These are phyloP conservation scores for Dendrobium huoshanense DNA, from an alignment of 106 monocot species.

Conservation along the genomic window DNA sequence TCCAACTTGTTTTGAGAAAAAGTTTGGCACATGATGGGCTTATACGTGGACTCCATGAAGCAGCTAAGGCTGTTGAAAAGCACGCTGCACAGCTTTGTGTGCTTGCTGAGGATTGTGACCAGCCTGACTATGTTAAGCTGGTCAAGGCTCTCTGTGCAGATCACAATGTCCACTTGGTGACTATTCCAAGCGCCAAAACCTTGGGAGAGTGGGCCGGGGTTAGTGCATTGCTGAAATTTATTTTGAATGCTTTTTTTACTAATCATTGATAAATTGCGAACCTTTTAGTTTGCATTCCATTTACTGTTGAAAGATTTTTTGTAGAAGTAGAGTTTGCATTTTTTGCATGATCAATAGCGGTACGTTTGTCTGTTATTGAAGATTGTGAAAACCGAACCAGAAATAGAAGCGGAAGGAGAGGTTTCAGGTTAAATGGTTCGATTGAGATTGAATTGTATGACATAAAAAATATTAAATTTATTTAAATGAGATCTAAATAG, in stretches of 20 bases:
- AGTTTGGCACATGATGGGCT: conserved; percentile 59
- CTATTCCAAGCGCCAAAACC: conserved; percentile 5
- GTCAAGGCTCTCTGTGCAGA: conserved; percentile 16
- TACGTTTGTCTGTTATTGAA: too few relatives aligned
- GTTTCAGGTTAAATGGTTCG: too few relatives aligned
- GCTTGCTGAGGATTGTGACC: conserved; percentile 78
- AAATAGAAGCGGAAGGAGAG: too few relatives aligned
- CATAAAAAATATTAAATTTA: too few relatives aligned
- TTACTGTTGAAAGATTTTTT: too few relatives aligned
- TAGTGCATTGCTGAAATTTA: conserved; percentile 14
- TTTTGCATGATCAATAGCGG: too few relatives aligned
- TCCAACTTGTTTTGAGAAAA: conserved; percentile 63
- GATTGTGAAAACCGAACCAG: too few relatives aligned
- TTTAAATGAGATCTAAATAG: too few relatives aligned
- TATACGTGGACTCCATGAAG: conserved; percentile 58
- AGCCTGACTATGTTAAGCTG: conserved; percentile 56
- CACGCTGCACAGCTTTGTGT: conserved; percentile 65
- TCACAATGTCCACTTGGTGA: conserved; percentile 16
- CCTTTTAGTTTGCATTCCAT: too few relatives aligned
- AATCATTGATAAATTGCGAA: too few relatives aligned
- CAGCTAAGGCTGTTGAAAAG: conserved; percentile 62
- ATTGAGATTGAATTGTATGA: too few relatives aligned
- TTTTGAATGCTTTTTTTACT: neutral
- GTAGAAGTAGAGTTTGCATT: too few relatives aligned
- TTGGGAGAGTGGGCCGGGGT: conserved; percentile 40